These are phyloP conservation scores for Tetraselmis striata DNA, from an alignment of 139 green algal species.

Conservation along the genomic window DNA sequence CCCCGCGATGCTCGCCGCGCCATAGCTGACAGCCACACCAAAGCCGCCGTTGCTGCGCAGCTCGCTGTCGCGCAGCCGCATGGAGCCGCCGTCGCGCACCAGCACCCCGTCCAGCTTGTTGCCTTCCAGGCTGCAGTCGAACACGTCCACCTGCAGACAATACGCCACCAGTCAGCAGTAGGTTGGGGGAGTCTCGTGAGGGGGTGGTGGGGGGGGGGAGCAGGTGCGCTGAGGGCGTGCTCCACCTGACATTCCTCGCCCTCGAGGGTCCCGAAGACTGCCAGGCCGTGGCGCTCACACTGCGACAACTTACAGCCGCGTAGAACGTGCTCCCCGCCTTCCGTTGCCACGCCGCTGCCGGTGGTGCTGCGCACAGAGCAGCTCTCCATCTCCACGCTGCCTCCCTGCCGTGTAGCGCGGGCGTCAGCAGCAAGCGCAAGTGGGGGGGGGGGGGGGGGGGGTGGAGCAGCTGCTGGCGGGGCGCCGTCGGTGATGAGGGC, in stretches of 20 bases:
- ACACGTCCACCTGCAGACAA: not conserved
- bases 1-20: not conserved
- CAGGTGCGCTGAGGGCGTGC: too few species aligned
- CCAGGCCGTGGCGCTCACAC: not conserved
- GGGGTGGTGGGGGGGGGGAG: too few species aligned
- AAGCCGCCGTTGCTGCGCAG: not conserved
- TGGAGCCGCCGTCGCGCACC: not conserved
- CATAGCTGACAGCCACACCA: not conserved
- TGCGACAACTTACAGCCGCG: not conserved
- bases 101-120: not conserved
- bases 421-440: too few species aligned
- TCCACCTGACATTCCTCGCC: not conserved
- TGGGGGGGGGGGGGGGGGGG: too few species aligned
- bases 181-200: too few species aligned
- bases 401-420: too few species aligned
- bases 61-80: not conserved
- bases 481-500: too few species aligned
- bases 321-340: not conserved
- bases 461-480: too few species aligned
- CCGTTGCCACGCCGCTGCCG: not conserved
- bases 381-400: not conserved
- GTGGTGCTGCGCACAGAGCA: not conserved
- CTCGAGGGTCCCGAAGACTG: not conserved
- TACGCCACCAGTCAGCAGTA: not conserved
- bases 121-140: not conserved